Base-by-base conservation (phyloP, 73 alveolate species). In the Symbiodinium pilosum region DNA sequence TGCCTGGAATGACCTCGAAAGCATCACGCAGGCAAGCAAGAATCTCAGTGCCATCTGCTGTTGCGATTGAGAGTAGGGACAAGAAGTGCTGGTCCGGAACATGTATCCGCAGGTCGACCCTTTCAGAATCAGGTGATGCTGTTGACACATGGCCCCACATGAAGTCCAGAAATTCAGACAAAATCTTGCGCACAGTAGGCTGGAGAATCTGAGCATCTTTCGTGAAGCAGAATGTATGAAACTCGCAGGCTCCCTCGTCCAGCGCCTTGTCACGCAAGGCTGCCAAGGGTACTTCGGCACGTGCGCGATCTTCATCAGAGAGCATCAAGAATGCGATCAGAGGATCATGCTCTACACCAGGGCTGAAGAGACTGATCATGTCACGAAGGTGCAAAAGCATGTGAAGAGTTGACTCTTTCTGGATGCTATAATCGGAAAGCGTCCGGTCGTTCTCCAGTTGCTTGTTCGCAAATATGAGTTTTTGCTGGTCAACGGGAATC, bases 371-470 rank as follows among this genome's bases (percentile, higher is more conserved):
- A n/a, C 85, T 52, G 43, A 87, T 87, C 94, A 87, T 87, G n/a
- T 89, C 99, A 16, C 87, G 91, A 24, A 94, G 38, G 42, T 89
- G 40, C 21, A 44, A 34, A 12, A 94, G 95, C 56, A 83, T 5
- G 18, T 94, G 77, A 36, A 94, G 43, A 21, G 83, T 40, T 38
- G 83, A 51, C 64, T 51, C 91, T 40, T 38, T 36, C 69, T 38
- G 59, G 54, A 94, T 94, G 41, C 54, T 56, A 83, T 94, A 94
- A 52, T 52, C 87, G 5, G 59, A 73, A 0, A 84, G 83, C 26
- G 52, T 83, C 30, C 81, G 39, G 34, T 43, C 83, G 20, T 94
- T 83, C 43, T 94, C 95, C 94, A 94, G 26, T 83, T 94, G 88
- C 47, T 41, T 81, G 64, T 95, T 95, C 2, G 81, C 94, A 40